Evolutionary conservation across 139 green algal genomes (phyloP).

Genomic region (Diplosphaera chodatii): DNA sequence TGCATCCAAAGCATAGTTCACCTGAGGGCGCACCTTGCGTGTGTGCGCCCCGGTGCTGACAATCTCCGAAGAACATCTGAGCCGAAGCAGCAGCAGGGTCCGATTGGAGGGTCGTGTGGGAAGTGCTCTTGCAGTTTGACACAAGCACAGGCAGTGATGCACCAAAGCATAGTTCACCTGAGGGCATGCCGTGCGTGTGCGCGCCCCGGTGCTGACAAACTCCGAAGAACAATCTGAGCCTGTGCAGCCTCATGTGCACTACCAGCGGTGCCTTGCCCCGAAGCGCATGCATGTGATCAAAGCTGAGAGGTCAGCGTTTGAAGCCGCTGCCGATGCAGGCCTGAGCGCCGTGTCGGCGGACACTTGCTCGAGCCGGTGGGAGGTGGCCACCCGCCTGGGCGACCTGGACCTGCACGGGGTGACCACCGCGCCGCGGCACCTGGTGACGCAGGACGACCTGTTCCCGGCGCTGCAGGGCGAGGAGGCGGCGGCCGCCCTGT

Average conservation of each 20-base stretch:
- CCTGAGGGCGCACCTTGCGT: not conserved
- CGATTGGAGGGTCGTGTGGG: too few relatives aligned
- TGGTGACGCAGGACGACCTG: not conserved
- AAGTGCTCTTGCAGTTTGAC: too few relatives aligned
- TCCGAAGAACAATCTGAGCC: constrained; percentile 2
- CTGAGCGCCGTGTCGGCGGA: not conserved
- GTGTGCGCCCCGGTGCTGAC: not conserved
- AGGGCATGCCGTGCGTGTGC: not conserved
- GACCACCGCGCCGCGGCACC: not conserved
- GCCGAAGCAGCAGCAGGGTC: not conserved
- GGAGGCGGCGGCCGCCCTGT: not conserved
- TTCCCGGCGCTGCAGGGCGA: not conserved
- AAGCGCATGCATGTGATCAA: too few relatives aligned
- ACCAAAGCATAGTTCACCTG: constrained; percentile 1
- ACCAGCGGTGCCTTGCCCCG: too few relatives aligned
- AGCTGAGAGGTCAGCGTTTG: too few relatives aligned
- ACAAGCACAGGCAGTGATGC: not conserved
- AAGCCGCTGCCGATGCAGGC: not conserved
- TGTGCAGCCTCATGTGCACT: too few relatives aligned
- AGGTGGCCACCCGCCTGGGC: not conserved
- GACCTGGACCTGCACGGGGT: not conserved
- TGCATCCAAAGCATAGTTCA: constrained; percentile 1
- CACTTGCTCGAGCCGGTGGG: not conserved
- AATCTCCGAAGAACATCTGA: constrained; percentile 1
- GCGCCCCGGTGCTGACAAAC: not conserved